Evolutionary conservation across 169 alveolate species (phyloP).

Genomic region (Cyclospora cayetanensis): DNA sequence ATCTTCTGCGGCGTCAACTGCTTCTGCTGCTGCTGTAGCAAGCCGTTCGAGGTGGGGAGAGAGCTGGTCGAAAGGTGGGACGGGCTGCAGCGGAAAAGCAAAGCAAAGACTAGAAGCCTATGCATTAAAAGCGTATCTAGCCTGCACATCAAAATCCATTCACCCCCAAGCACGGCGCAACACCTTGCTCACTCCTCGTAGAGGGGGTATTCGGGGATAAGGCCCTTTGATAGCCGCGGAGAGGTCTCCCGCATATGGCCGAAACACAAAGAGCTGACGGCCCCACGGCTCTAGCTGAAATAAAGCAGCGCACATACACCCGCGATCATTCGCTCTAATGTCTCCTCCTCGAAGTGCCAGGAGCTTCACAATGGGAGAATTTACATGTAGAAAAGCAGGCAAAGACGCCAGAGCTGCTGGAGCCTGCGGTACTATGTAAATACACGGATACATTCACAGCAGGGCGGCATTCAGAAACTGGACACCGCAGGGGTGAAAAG

Average conservation of each 20-base stretch:
- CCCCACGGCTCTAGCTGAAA: slow-evolving; percentile 73
- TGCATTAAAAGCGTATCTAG: not conserved
- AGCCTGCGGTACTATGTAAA: too few relatives aligned
- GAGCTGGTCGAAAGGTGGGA: not conserved
- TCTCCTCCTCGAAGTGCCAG: too few relatives aligned
- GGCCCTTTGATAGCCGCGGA: not conserved
- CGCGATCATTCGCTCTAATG: too few relatives aligned
- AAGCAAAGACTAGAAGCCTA: not conserved
- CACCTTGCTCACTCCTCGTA: not conserved
- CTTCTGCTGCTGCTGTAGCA: not conserved
- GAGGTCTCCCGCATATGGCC: not conserved
- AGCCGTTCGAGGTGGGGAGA: not conserved
- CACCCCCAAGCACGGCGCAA: not conserved
- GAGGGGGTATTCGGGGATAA: slow-evolving; percentile 49
- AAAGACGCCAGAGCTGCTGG: too few relatives aligned
- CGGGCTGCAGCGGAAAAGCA: not conserved
- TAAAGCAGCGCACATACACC: too few relatives aligned
- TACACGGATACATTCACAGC: too few relatives aligned
- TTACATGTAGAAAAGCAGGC: too few relatives aligned
- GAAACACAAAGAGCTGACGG: slow-evolving; percentile 65
- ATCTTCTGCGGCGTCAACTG: not conserved
- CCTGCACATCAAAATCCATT: not conserved
- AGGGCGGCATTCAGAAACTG: not conserved
- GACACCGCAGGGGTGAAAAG: not conserved
- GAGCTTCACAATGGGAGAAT: too few relatives aligned